These are phyloP conservation scores for Metschnikowia amazonensis DNA, from an alignment of 805 yeast species.

Conservation along the genomic window DNA sequence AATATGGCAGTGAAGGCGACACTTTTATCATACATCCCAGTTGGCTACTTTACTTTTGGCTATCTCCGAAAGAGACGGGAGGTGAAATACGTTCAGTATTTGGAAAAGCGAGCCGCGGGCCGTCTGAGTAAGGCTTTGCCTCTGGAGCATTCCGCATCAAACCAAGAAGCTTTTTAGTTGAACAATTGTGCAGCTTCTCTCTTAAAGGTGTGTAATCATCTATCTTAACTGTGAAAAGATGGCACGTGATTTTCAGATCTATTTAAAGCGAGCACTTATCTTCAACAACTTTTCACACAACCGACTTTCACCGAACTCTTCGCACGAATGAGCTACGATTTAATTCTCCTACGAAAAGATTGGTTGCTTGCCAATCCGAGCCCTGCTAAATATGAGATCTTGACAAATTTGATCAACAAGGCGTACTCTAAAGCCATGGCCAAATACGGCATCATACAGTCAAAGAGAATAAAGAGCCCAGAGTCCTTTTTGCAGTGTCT, in stretches of 20 bases:
- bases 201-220: not conserved
- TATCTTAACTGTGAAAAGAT: not conserved
- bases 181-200: not conserved
- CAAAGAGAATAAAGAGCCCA: conserved; percentile 38
- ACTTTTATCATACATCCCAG: conserved; percentile 33
- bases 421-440: conserved; percentile 48
- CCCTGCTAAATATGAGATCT: conserved; percentile 14
- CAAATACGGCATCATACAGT: conserved; percentile 39
- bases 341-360: conserved; percentile 20
- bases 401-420: conserved; percentile 39
- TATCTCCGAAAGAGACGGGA: conserved; percentile 23
- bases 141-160: not conserved
- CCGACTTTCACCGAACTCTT: not conserved
- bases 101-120: conserved; percentile 21
- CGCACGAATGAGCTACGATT: conserved; percentile 21
- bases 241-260: not conserved
- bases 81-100: conserved; percentile 20
- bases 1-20: conserved; percentile 27
- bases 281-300: not conserved
- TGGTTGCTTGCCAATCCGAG: conserved; percentile 19
- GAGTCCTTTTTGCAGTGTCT: conserved; percentile 24
- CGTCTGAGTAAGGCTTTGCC: not conserved
- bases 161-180: not conserved
- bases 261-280: not conserved
- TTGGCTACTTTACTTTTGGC: conserved; percentile 33